Evolutionary conservation across 2,329 filamentous ascomycete species (phyloP).

Genomic region (Elsinoe batatas): DNA sequence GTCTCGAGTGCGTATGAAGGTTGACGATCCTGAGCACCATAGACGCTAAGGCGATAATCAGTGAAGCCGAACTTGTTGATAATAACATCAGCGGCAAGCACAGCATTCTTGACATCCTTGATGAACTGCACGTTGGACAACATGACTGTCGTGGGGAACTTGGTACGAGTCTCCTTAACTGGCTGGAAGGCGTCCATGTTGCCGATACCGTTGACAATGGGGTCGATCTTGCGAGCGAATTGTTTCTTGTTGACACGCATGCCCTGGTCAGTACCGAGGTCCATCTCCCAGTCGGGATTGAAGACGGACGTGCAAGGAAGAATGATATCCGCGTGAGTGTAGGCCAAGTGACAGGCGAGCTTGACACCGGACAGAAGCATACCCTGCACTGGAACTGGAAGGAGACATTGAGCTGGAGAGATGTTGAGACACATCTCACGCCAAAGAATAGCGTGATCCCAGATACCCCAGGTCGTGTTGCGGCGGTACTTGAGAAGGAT

Average conservation of each 20-base stretch:
- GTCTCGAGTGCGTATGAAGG: constrained; percentile 52
- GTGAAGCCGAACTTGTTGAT: constrained; percentile 57
- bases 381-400: constrained; percentile 33
- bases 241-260: constrained; percentile 46
- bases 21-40: constrained; percentile 53
- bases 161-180: constrained; percentile 48
- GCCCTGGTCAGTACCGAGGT: constrained; percentile 51
- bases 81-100: constrained; percentile 55
- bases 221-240: constrained; percentile 52
- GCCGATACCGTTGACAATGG: constrained; percentile 55
- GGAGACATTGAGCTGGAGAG: constrained; percentile 32
- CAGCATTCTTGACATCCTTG: constrained; percentile 56
- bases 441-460: constrained; percentile 51
- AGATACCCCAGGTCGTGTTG: constrained; percentile 46
- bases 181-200: constrained; percentile 55
- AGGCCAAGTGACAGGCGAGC: constrained; percentile 32
- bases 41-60: constrained; percentile 53
- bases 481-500: constrained; percentile 47
- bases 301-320: constrained; percentile 52
- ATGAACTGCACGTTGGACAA: constrained; percentile 50
- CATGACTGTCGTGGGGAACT: constrained; percentile 54
- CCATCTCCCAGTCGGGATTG: constrained; percentile 54
- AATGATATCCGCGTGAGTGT: constrained; percentile 49
- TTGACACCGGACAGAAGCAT: constrained; percentile 32
- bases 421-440: constrained; percentile 32